phyloP scores from a whole-genome alignment of 805 yeast genomes.

The Metschnikowia arizonensis region DNA sequence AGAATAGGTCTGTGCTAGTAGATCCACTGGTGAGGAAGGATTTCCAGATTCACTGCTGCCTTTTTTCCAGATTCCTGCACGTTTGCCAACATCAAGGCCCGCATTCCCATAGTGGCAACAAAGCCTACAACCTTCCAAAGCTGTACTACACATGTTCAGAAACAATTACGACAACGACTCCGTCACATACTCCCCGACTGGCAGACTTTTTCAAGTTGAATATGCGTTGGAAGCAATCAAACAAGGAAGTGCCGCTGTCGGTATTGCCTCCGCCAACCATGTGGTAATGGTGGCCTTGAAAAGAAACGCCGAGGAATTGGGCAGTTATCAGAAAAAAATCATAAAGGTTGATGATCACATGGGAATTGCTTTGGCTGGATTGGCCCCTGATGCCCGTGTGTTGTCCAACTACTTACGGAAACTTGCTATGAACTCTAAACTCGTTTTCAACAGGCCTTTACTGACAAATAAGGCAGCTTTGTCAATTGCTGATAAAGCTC shows the following conservation, averaged over 20 bases:
- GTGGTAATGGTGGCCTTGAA: constrained; percentile 92
- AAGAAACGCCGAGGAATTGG: constrained; percentile 94
- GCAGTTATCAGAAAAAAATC: constrained; percentile 92
- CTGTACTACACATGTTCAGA: constrained; percentile 58
- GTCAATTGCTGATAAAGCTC: constrained; percentile 93
- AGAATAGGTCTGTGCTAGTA: not conserved
- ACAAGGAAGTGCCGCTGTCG: constrained; percentile 97
- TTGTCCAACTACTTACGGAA: constrained; percentile 84
- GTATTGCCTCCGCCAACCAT: constrained; percentile 77
- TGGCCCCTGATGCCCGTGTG: constrained; percentile 97
- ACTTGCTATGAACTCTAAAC: constrained; percentile 82
- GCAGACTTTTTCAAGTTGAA: constrained; percentile 83
- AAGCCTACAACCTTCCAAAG: not conserved
- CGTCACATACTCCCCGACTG: constrained; percentile 95
- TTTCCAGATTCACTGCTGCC: not conserved
- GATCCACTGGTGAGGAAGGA: not conserved
- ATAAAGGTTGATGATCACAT: constrained; percentile 88
- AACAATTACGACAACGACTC: constrained; percentile 98
- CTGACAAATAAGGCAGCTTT: constrained; percentile 79
- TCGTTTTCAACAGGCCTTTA: constrained; percentile 82
- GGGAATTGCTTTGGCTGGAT: constrained; percentile 94
- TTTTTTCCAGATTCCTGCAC: constrained; percentile 7
- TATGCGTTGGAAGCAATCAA: constrained; percentile 88
- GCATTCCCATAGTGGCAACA: constrained; percentile 9
- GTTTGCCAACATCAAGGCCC: constrained; percentile 3